phyloP scores from a whole-genome alignment of 2,329 filamentous ascomycete genomes.

The Botryotinia globosa region DNA sequence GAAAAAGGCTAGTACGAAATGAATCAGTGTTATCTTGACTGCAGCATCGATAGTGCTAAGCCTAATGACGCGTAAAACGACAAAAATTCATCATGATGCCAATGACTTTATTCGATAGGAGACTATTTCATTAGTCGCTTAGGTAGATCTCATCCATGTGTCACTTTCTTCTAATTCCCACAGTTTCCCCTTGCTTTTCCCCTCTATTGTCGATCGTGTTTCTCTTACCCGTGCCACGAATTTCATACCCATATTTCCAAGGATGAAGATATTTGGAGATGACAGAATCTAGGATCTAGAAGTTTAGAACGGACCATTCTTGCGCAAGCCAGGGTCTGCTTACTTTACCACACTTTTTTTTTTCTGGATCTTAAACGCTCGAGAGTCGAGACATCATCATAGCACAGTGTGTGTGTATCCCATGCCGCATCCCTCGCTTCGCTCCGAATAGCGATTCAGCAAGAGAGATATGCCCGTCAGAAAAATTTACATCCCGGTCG shows the following conservation, averaged over 20 bases:
- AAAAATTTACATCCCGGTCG: conserved; percentile 4
- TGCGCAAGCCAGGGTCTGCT: conserved; percentile 8
- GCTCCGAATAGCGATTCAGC: conserved; percentile 2
- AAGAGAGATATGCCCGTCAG: conserved; percentile 2
- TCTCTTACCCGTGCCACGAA: conserved; percentile 17
- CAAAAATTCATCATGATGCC: not conserved
- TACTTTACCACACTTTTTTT: conserved; percentile 4
- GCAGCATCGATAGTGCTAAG: conserved; percentile 6
- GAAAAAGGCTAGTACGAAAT: not conserved
- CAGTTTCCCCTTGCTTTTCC: conserved; percentile 9
- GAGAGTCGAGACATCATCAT: conserved; percentile 11
- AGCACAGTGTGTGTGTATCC: conserved; percentile 3
- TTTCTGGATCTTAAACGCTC: conserved; percentile 3
- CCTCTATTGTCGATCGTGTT: conserved; percentile 20
- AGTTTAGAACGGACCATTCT: not conserved
- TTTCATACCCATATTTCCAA: not conserved
- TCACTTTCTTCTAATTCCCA: not conserved
- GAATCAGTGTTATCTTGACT: not conserved
- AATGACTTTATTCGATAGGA: conserved; percentile 1
- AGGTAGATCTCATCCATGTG: conserved; percentile 11
- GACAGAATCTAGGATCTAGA: conserved; percentile 15
- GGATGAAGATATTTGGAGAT: conserved; percentile 13
- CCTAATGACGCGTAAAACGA: conserved; percentile 20
- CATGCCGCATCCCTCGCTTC: conserved; percentile 1
- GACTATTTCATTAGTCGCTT: not conserved